phyloP scores from a whole-genome alignment of 345 rosid genomes.

The Corymbia maculata region DNA sequence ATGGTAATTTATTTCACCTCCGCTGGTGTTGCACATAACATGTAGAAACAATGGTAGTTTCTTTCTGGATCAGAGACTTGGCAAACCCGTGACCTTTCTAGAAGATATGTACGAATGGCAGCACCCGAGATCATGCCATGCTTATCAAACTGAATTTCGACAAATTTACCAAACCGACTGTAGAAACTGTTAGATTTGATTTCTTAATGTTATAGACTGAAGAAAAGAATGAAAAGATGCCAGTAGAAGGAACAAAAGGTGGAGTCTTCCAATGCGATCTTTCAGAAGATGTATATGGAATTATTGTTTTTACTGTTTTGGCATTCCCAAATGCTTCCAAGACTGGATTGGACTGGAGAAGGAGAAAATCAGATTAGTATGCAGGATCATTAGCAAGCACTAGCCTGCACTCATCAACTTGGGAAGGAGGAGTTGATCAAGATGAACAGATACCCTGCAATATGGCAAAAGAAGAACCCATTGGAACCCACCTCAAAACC shows the following conservation, averaged over 20 bases:
- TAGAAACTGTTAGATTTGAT: not conserved
- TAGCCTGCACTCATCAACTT: not conserved
- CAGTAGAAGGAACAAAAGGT: not conserved
- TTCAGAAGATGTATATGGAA: conserved; percentile 56
- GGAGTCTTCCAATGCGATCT: not conserved
- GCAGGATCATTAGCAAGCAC: conserved; percentile 1
- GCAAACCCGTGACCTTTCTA: conserved; percentile 99
- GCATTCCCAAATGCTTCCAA: conserved; percentile 96
- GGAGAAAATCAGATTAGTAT: not conserved
- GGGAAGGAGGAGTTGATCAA: not conserved
- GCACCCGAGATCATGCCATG: conserved; percentile 85
- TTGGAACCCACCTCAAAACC: conserved; percentile 63
- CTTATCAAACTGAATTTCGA: conserved; percentile 85
- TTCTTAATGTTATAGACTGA: not conserved
- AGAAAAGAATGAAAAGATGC: not conserved
- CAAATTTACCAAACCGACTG: conserved; percentile 87
- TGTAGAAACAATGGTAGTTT: conserved; percentile 95
- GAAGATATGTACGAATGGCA: conserved; percentile 70
- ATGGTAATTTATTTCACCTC: conserved; percentile 42
- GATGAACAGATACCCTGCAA: not conserved
- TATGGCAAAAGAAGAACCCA: not conserved
- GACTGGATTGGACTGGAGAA: conserved; percentile 76
- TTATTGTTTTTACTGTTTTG: conserved; percentile 84
- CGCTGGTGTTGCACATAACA: conserved; percentile 90
- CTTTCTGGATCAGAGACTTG: conserved; percentile 97